Evolutionary conservation across 371 early-diverging fungal genomes (phyloP), one percentile per base, ranked within the genome.

Genomic region (Mucor irregularis): DNA sequence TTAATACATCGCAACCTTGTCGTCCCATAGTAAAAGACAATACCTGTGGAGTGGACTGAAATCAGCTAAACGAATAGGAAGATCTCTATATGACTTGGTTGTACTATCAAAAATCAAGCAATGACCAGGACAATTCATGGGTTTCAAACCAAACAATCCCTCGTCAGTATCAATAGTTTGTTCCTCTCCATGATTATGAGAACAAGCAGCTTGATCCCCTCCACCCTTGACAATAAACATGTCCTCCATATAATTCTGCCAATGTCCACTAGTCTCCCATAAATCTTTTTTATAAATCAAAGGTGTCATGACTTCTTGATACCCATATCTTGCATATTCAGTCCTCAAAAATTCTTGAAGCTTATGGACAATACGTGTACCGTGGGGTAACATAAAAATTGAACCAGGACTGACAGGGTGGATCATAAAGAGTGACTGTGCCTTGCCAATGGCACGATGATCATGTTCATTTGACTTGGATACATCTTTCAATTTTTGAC

Each of bases 101-200:
- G 85, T 80, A 69, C 86, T 86, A 55, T 85, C 88, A 70, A 94
- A 98, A 48, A 98, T 83, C 49, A 98, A 61, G 70, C 97, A 97
- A 62, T 98, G 99, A 7, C 95, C 97, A 29, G 99, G 99, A 56
- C 99, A 98, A 67, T 98, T 98, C 99, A 98, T 98, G 9, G 99
- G 97, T 64, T 98, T 98, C 33, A 98, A 76, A 5, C 93, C 97
- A 62, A 84, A 86, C 2, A 84, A 66, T 35, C 81, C 86, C 39
- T 90, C 84, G 30, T 80, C 80, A 8, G 54, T 72, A 24, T 73
- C 66, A 2, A 62, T 78, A 45, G 14, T 73, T 62, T 58, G 75
- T 43, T 73, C 69, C 28, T 69, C 86, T 8, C 68, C 78, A 10
- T 38, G 50, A 19, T 71, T 61, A 16, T 82, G 74, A 71, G 77